Base-by-base conservation (phyloP, 345 rosid genomes). In the Eutrema yunnanense region DNA sequence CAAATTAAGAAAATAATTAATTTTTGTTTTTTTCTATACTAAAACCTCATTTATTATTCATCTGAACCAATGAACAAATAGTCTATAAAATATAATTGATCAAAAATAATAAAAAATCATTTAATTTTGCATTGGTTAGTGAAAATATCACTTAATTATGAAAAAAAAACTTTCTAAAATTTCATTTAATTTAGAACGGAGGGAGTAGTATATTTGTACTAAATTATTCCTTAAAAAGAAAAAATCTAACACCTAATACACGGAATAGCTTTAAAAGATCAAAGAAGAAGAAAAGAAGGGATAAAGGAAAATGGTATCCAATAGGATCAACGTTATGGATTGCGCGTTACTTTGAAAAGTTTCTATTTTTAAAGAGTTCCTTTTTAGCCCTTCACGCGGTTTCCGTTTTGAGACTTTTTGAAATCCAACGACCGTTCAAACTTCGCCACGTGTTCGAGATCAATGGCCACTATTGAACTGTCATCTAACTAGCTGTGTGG, bases 401-500 rank as follows among this genome's bases (percentile, higher is more conserved):
- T 76, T 54, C 43, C 38, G 29, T 62, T 74, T 60, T 44, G 2
- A n/a, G 16, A 14, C 48, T 53, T 53, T 53, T 53, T 36, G 14
- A 67, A 36, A 43, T 52, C 63, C 4, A 68, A 12, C 33, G 29
- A 14, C 42, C 41, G 55, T 52, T 26, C 13, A 10, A 6, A 4
- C 10, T 8, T 11, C 3, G 69, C 74, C 75, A 75, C 79, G 79
- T 63, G 60, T 37, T 9, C 3, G 1, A 2, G 13, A 62, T 54
- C 53, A 56, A 57, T 27, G 75, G 54, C 46, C 46, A 64, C 54
- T 58, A 68, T 75, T 59, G 16, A 13, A 46, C 57, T 26, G 62
- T 54, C 79, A 75, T 69, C 47, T 34, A 60, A 33, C 32, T 60
- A 60, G 54, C 70, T 75, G 59, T 75, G 74, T 75, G 74, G 79